phyloP scores from a whole-genome alignment of 371 early-diverging fungal genomes.

The Nosema muscidifuracis region DNA sequence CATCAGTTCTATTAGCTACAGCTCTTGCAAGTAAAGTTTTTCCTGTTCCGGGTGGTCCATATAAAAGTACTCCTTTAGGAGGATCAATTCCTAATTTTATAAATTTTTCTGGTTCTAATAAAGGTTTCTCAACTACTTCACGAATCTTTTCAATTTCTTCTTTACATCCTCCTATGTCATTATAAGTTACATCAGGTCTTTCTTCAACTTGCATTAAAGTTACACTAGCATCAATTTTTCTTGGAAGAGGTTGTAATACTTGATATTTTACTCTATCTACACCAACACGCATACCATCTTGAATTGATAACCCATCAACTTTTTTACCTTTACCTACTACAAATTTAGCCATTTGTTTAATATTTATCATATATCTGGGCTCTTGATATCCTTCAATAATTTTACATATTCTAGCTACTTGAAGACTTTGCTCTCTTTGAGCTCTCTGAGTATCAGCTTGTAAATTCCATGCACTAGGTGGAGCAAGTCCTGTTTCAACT shows the following conservation, averaged over 20 bases:
- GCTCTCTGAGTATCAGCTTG: constrained; percentile 90
- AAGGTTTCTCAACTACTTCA: constrained; percentile 97
- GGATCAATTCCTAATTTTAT: constrained; percentile 87
- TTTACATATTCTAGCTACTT: constrained; percentile 66
- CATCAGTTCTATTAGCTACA: constrained; percentile 96
- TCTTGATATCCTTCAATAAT: constrained; percentile 65
- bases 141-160: constrained; percentile 98
- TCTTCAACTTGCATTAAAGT: constrained; percentile 99
- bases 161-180: constrained; percentile 97
- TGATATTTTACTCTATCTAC: constrained; percentile 97
- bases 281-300: constrained; percentile 98
- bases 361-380: constrained; percentile 90
- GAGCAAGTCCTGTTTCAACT: constrained; percentile 96
- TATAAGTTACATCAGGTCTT: constrained; percentile 96
- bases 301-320: constrained; percentile 90
- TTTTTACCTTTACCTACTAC: constrained; percentile 89
- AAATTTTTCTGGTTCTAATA: constrained; percentile 78
- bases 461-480: constrained; percentile 95
- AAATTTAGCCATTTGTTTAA: constrained; percentile 98
- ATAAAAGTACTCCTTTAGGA: constrained; percentile 93
- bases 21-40: constrained; percentile 99
- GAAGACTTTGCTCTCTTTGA: constrained; percentile 88
- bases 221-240: constrained; percentile 96
- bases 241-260: constrained; percentile 95
- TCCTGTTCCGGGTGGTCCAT: constrained; percentile 97